phyloP scores from a whole-genome alignment of 1,284 basidiomycete genomes.

The Tilletia walkeri region DNA sequence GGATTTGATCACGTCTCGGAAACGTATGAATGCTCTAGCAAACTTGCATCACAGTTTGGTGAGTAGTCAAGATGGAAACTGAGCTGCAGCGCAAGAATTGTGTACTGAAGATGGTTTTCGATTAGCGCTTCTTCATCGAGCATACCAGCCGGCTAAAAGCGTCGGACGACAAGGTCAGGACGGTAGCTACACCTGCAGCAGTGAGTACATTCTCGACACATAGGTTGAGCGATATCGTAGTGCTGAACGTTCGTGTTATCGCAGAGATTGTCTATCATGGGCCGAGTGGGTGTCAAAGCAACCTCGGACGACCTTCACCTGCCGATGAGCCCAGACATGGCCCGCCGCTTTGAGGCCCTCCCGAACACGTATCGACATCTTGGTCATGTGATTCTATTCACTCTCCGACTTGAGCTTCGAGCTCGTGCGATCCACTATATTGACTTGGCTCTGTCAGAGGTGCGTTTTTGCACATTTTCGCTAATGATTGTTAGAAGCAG shows the following conservation, averaged over 20 bases:
- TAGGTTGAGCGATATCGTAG: not conserved
- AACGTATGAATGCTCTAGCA: slow-evolving; percentile 74
- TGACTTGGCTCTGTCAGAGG: slow-evolving; percentile 66
- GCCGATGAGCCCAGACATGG: slow-evolving; percentile 35
- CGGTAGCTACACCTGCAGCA: slow-evolving; percentile 19
- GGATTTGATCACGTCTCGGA: slow-evolving; percentile 72
- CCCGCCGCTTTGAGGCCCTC: slow-evolving; percentile 65
- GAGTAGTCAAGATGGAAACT: not conserved
- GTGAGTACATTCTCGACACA: not conserved
- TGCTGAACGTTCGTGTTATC: too few relatives aligned
- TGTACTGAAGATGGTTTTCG: not conserved
- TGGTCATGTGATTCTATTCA: slow-evolving; percentile 79
- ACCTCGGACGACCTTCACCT: slow-evolving; percentile 29
- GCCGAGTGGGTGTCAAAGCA: slow-evolving; percentile 12
- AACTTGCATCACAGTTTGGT: slow-evolving; percentile 73
- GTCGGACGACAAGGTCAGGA: slow-evolving; percentile 53
- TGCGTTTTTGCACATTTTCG: not conserved
- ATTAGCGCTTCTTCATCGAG: slow-evolving; percentile 35
- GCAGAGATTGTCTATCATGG: slow-evolving; percentile 12
- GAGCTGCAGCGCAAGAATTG: not conserved
- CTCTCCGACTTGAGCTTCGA: slow-evolving; percentile 82
- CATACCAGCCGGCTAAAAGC: slow-evolving; percentile 40
- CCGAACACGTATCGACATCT: slow-evolving; percentile 85
- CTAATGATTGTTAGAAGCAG: not conserved
- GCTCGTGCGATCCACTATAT: slow-evolving; percentile 81